Base-by-base conservation (phyloP, 768 basidiomycete species). In the Rhizopogon salebrosus region DNA sequence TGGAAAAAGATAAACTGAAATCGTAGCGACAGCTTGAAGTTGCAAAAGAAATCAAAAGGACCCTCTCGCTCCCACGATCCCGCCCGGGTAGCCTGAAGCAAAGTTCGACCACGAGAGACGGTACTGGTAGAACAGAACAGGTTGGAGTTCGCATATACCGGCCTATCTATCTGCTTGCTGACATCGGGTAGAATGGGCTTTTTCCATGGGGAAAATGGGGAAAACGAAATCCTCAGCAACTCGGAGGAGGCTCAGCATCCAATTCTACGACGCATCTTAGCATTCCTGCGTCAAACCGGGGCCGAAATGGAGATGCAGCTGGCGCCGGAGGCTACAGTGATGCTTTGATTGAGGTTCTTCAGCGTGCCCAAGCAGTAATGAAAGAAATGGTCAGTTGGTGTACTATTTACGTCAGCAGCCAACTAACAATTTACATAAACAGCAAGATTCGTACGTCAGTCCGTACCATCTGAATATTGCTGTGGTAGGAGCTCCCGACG, bases 401-500 rank as follows among this genome's bases (percentile, higher is more conserved):
- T n/a, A n/a, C n/a, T n/a, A n/a, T n/a, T n/a, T n/a, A n/a, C n/a
- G n/a, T n/a, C n/a, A n/a, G 29, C 23, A 51, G 16, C 24, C n/a
- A 34, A 11, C 29, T 18, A 18, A 27, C 40, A 27, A 22, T 27
- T 40, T 14, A 24, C n/a, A 14, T 10, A 13, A 39, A 35, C 53
- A 54, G 53, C 43, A 38, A 27, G 53, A 54, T 54, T 20, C 22
- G 22, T 31, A n/a, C 16, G 46, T 31, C 20, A 48, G 26, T 39
- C 53, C 53, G 4, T 54, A 48, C 24, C 53, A 54, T 40, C 46
- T 54, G 8, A 54, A 45, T 27, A 38, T 54, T 39, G 53, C 53
- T 6, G 22, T 54, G 34, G 23, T 54, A 8, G 23, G 31, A 36
- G 22, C 14, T 29, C 23, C 11, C 4, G 38, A 38, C 6, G 13